Evolutionary conservation across 1,139 yeast genomes (phyloP), one percentile per base, ranked within the genome.

Genomic region (Barnettozyma hawaiiensis): DNA sequence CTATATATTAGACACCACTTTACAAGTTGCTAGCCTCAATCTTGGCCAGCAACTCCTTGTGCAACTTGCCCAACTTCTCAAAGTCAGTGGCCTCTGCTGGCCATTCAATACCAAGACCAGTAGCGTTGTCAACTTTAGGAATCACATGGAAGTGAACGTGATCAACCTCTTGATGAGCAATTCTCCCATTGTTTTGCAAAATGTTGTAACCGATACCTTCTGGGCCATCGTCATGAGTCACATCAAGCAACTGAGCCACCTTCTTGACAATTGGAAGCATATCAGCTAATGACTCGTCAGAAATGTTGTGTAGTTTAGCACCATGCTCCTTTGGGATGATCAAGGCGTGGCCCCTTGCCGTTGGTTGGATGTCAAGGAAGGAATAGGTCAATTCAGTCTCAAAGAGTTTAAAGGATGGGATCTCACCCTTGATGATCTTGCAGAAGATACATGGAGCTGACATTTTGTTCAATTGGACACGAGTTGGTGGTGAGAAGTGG

Each of bases 91-190:
- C 75, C 52, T 79, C 76, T n/a, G 86, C 80, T 5, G 97, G 97
- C 97, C 97, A 90, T 26, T 92, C 96, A 29, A 90, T 89, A 29
- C 71, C 73, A 50, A 90, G 73, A 0, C 97, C 97, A 15, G 89
- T 69, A 31, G 72, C 72, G 3, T 63, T 69, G 54, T 80, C 80
- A 46, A 73, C 73, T 73, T 90, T 90, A 35, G 98, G 98, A 58
- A 92, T 92, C 64, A 92, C 76, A 62, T 92, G 98, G 74, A 92
- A 85, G 64, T 90, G 98, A 45, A 90, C 97, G 63, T 92, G 98
- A 57, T 85, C 95, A 47, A 92, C 97, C 46, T 73, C 79, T 66
- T 92, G 97, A 62, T 90, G 97, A 19, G 97, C 97, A 59, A 89
- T 81, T 56, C 85, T 66, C 31, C 97, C 97, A 55, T 92, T 90